Conservation (phyloP, 2,329 filamentous ascomycete species). For the Fusarium compactum region DNA sequence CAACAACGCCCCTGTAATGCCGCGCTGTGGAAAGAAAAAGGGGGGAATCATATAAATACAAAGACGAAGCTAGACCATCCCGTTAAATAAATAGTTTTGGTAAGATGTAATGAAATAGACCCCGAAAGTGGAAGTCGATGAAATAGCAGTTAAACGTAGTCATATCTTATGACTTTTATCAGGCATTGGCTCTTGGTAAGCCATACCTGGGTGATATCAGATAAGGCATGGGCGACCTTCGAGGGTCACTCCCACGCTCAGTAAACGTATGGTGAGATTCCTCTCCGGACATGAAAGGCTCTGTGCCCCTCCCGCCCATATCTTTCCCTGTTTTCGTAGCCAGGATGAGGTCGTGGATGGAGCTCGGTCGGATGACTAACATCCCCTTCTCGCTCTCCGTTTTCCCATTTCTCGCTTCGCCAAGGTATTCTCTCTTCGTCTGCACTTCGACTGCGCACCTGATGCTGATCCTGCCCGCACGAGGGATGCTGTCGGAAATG, state of each 20-base stretch:
- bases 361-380: constrained; percentile 37
- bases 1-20: constrained; percentile 45
- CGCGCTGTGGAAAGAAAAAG: constrained; percentile 28
- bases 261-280: constrained; percentile 51
- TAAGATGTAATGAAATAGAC: not conserved
- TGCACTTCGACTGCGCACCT: constrained; percentile 26
- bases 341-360: constrained; percentile 30
- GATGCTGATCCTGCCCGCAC: constrained; percentile 44
- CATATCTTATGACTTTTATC: constrained; percentile 11
- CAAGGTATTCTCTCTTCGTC: constrained; percentile 33
- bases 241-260: constrained; percentile 35
- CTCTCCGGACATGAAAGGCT: constrained; percentile 42
- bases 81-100: not conserved
- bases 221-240: constrained; percentile 22
- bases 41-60: constrained; percentile 39
- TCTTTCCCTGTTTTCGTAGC: constrained; percentile 51
- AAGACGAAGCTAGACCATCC: constrained; percentile 22
- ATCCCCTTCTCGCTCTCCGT: constrained; percentile 22
- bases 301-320: constrained; percentile 52
- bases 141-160: not conserved
- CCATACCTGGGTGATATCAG: constrained; percentile 15
- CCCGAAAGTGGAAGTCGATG: not conserved
- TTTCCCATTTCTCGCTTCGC: constrained; percentile 40
- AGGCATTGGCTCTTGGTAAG: not conserved
- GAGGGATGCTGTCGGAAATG: constrained; percentile 57